Evolutionary conservation across 345 rosid genomes (phyloP).

Genomic region (Angophora floribunda): DNA sequence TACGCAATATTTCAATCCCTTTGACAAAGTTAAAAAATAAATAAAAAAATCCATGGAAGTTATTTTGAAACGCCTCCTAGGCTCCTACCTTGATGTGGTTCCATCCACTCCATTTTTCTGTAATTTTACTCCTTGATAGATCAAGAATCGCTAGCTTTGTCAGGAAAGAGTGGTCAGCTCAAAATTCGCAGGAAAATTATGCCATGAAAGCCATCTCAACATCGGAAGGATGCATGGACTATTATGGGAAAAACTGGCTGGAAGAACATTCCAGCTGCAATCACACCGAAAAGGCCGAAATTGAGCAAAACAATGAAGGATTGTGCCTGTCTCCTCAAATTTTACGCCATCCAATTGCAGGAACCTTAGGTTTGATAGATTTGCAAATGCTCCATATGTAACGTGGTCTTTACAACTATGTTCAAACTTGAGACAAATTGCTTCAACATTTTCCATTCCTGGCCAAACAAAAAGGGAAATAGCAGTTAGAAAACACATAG

Average conservation of each 20-base stretch:
- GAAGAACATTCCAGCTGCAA: not conserved
- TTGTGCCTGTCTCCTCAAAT: not conserved
- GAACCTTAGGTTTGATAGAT: not conserved
- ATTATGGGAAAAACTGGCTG: not conserved
- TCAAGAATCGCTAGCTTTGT: not conserved
- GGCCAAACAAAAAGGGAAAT: not conserved
- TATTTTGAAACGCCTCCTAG: not conserved
- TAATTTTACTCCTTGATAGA: not conserved
- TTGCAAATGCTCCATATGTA: not conserved
- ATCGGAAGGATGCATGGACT: not conserved
- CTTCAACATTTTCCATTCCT: not conserved
- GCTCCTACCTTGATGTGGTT: not conserved
- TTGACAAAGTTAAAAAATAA: accelerated
- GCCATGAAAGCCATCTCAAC: not conserved
- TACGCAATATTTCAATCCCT: not conserved
- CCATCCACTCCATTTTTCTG: not conserved
- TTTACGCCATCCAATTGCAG: not conserved
- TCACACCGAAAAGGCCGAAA: not conserved
- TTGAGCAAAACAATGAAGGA: not conserved
- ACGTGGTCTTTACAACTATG: not conserved
- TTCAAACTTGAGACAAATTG: not conserved
- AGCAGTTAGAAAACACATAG: not conserved
- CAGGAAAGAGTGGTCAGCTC: not conserved
- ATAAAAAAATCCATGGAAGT: accelerated
- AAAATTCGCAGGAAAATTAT: too few species aligned